phyloP scores from a whole-genome alignment of 495 filamentous ascomycete genomes.

The Xylaria sp. region DNA sequence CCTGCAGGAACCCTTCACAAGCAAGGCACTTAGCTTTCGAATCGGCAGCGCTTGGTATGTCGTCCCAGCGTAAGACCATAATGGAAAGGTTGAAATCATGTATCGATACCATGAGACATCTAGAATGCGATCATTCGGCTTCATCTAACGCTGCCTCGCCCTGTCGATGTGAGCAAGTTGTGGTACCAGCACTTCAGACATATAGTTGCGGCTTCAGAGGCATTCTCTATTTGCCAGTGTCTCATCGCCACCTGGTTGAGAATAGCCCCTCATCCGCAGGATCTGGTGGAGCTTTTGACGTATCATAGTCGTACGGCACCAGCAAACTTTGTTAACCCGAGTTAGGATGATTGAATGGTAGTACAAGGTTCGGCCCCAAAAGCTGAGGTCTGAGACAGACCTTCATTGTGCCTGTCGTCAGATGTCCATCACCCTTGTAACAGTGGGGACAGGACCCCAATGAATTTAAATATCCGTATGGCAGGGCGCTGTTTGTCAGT shows the following conservation, averaged over 20 bases:
- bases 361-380: neutral
- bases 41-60: neutral
- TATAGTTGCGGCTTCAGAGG: neutral
- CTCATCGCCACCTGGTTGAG: neutral
- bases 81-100: neutral
- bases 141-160: neutral
- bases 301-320: neutral
- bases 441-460: neutral
- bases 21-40: constrained; percentile 6
- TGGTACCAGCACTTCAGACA: neutral
- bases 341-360: neutral
- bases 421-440: neutral
- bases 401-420: neutral
- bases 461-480: neutral
- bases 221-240: neutral
- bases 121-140: neutral
- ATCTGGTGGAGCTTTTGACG: neutral
- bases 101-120: neutral
- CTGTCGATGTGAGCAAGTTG: neutral
- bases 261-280: neutral
- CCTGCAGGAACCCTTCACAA: constrained; percentile 24
- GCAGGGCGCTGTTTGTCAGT: neutral
- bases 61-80: neutral
- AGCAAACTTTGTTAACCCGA: neutral
- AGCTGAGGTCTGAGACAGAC: neutral